Percentiles rank a stretch among this genome's conserved stretches.
Conservation (phyloP, 257 asterid species). For the Forsythia suspensa region DNA sequence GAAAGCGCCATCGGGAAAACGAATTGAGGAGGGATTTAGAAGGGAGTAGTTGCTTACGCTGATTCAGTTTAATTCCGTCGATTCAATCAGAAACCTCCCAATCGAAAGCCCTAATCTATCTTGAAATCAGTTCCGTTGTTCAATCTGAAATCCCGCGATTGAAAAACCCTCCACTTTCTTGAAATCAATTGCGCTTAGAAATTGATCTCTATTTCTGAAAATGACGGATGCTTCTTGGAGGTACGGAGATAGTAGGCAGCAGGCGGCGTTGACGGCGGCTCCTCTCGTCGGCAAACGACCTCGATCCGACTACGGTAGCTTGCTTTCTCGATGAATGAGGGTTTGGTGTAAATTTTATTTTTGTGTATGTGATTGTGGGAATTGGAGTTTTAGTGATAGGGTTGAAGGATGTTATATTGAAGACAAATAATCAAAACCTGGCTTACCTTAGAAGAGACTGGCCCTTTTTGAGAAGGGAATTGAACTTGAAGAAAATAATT, state of each 20-base stretch:
- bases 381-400: not conserved
- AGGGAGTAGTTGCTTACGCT: not conserved
- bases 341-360: not conserved
- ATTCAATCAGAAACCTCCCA: conserved; percentile 11
- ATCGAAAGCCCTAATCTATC: conserved; percentile 16
- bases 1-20: no score
- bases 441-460: no score
- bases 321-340: conserved; percentile 1
- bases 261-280: conserved; percentile 35
- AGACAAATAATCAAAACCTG: no score
- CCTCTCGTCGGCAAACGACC: conserved; percentile 66
- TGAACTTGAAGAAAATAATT: no score
- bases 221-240: conserved; percentile 88
- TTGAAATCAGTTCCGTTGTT: not conserved
- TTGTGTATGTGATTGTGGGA: not conserved
- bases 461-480: no score
- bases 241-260: conserved; percentile 61
- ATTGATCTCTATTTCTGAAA: not conserved
- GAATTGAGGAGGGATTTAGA: no score
- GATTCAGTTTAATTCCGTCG: not conserved
- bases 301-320: conserved; percentile 64
- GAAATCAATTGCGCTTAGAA: no score
- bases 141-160: not conserved
- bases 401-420: no score
- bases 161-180: not conserved